Evolutionary conservation across 768 basidiomycete genomes (phyloP), one percentile per base, ranked within the genome.

Genomic region (Termitomyces sp.): DNA sequence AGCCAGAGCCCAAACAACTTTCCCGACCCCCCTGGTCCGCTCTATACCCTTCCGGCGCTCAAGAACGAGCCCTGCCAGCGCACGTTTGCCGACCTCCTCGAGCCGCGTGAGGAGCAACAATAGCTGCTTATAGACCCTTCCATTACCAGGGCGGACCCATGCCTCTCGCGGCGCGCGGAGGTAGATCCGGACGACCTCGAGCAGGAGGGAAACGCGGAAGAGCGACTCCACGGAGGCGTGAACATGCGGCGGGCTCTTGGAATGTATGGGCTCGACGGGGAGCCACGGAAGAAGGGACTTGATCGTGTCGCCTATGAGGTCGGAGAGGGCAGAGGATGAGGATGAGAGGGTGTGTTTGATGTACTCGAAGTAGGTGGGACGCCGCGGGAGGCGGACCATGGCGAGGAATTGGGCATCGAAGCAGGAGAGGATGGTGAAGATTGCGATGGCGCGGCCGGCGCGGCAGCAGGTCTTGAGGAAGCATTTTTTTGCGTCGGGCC

Each of bases 401-500:
- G 50, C 47, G 33, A 56, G 36, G 33, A 56, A 38, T 33, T 55
- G 43, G 32, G 36, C 41, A 36, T 65, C 64, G 57, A 65, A 65
- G 33, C 30, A 26, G 10, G 49, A 30, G 26, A 65, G 57, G 20
- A 63, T 54, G 10, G 58, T 41, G 46, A 61, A 65, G 33, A 65
- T 40, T 2, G 60, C 61, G 36, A 65, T 55, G 14, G 64, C 61
- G 18, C 64, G 59, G 1, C 59, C 59, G 10, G 50, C 51, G 40
- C 58, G 54, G 38, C 64, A 65, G 55, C 64, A 65, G 23, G 56
- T 46, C 9, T 6, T 44, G 50, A 61, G 61, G 13, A 30, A 38
- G 33, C 60, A 61, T 7, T 43, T 28, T 14, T 44, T 23, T 23
- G 23, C 28, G 13, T 13, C 23, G 30, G 47, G 23, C 7, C 43